Conservation (phyloP, 2,329 filamentous ascomycete species). For the Alternaria angustiovoidea region DNA sequence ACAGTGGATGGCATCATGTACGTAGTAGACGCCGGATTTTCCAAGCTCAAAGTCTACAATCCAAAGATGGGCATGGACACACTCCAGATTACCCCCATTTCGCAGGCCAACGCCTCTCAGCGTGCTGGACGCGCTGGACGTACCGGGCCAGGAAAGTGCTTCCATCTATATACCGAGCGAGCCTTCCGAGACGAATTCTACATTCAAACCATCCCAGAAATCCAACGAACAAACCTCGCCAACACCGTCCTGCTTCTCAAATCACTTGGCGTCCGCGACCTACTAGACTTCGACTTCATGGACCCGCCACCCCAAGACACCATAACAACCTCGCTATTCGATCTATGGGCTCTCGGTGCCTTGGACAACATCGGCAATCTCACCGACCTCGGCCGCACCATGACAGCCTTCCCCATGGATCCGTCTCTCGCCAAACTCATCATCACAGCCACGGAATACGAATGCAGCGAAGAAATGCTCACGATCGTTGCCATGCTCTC, state of each 20-base stretch:
- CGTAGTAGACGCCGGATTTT: slow-evolving; percentile 94
- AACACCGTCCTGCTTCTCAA: slow-evolving; percentile 96
- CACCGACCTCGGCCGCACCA: slow-evolving; percentile 84
- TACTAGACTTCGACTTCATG: slow-evolving; percentile 99
- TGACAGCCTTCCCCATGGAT: slow-evolving; percentile 99
- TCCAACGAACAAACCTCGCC: slow-evolving; percentile 93
- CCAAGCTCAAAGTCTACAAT: slow-evolving; percentile 98
- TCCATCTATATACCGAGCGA: slow-evolving; percentile 90
- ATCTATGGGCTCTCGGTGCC: slow-evolving; percentile 94
- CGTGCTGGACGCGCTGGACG: slow-evolving; percentile 91
- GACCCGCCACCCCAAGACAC: slow-evolving; percentile 97
- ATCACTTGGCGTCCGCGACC: slow-evolving; percentile 89
- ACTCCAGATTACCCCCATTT: slow-evolving; percentile 95
- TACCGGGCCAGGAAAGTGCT: slow-evolving; percentile 94
- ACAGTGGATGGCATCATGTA: slow-evolving; percentile 99
- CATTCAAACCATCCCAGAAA: slow-evolving; percentile 95
- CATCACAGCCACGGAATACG: slow-evolving; percentile 88
- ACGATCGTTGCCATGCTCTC: slow-evolving; percentile 98
- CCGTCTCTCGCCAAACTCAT: slow-evolving; percentile 93
- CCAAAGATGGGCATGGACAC: slow-evolving; percentile 99
- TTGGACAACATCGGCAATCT: slow-evolving; percentile 93
- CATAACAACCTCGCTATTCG: slow-evolving; percentile 95
- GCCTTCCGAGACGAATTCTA: slow-evolving; percentile 97
- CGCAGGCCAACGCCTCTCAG: slow-evolving; percentile 93
- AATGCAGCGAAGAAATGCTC: slow-evolving; percentile 96